These are phyloP conservation scores for Isochrysis galbana DNA, from an alignment of 78 protist genomes.

Conservation along the genomic window DNA sequence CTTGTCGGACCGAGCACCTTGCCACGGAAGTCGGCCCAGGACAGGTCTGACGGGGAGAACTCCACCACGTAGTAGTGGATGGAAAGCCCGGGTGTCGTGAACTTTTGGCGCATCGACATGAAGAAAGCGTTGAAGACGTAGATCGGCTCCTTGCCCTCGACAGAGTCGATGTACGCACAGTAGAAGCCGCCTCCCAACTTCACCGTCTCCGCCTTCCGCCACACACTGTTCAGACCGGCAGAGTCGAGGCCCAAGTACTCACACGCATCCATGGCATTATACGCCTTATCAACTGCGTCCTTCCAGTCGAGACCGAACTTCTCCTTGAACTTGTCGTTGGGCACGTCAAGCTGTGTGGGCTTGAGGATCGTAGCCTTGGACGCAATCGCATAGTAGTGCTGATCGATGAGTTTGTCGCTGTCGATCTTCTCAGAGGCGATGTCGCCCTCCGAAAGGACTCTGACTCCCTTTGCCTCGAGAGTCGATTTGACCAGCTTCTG, in stretches of 20 bases:
- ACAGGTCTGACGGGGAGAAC: constrained; percentile 4
- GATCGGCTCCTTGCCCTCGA: too few relatives aligned
- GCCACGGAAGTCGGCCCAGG: constrained; percentile 56
- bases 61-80: constrained; percentile 42
- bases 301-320: neutral
- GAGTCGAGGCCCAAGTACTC: neutral
- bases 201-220: constrained; percentile 9
- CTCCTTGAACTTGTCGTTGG: constrained; percentile 24
- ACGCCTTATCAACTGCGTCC: neutral
- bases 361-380: constrained; percentile 32
- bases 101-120: constrained; percentile 48
- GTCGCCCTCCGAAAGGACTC: too few relatives aligned
- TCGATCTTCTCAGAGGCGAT: neutral
- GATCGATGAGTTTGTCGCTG: constrained; percentile 32
- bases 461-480: too few relatives aligned
- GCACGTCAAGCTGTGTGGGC: constrained; percentile 27
- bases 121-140: constrained; percentile 60
- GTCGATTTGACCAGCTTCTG: too few relatives aligned
- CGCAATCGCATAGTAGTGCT: constrained; percentile 47
- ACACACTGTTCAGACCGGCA: neutral
- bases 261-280: constrained; percentile 21
- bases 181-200: constrained; percentile 59
- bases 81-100: neutral
- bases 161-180: constrained; percentile 27
- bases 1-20: constrained; percentile 52